These are phyloP conservation scores for Lachnellula hyalina DNA, from an alignment of 2,329 filamentous ascomycete species.

Conservation along the genomic window DNA sequence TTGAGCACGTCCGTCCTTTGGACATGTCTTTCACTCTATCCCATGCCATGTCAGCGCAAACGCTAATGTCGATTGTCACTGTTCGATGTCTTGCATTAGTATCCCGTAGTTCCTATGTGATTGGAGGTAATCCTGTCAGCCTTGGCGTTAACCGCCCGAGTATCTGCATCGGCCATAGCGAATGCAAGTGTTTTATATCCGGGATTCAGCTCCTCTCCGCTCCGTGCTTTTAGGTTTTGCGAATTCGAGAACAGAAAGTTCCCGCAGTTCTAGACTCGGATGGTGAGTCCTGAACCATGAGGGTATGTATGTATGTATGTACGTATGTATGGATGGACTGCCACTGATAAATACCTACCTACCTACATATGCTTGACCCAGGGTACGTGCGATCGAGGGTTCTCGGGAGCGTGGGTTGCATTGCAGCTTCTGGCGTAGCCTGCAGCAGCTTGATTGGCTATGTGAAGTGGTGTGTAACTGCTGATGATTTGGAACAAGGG, in stretches of 20 bases:
- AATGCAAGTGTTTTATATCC: neutral
- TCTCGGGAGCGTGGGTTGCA: constrained; percentile 2
- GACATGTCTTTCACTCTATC: neutral
- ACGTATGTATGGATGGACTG: neutral
- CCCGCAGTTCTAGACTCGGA: no score
- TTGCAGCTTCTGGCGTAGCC: neutral
- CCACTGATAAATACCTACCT: neutral
- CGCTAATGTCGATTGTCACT: neutral
- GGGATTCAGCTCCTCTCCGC: no score
- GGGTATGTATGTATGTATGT: no score
- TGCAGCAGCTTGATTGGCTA: neutral
- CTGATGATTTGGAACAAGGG: constrained; percentile 2
- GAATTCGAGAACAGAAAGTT: no score
- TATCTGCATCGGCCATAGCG: neutral
- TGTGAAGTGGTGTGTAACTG: constrained; percentile 8
- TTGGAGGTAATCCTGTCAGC: neutral
- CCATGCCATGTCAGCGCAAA: neutral
- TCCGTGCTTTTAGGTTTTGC: no score
- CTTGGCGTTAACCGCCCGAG: neutral
- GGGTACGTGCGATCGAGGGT: neutral
- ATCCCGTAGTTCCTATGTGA: neutral
- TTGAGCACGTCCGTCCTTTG: neutral
- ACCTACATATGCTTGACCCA: neutral
- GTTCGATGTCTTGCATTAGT: neutral
- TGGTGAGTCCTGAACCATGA: no score